Evolutionary conservation across 2,329 filamentous ascomycete species (phyloP), one percentile per base, ranked within the genome.

Genomic region (Didymella segeticola): DNA sequence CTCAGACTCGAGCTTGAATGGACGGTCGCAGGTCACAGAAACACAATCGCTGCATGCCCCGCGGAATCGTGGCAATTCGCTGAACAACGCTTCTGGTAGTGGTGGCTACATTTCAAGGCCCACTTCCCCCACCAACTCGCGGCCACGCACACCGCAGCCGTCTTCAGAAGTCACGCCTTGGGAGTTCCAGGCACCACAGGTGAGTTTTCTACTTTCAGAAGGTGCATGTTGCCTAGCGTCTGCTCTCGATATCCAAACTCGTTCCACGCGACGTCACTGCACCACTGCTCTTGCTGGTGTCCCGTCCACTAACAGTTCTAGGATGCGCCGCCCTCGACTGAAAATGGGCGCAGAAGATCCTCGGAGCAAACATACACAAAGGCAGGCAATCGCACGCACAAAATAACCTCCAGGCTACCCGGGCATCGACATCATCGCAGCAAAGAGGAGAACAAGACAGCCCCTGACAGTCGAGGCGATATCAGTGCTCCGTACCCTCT

Each of bases 121-220:
- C 59, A 83, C 82, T 38, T 96, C 93, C 47, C 91, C 91, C 33
- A 83, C 85, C 46, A 86, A 85, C 26, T 92, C 89, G 23, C 83
- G 91, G 62, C 91, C 93, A 41, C 84, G 89, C 64, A 96, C 91
- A n/a, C 92, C 93, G 11, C 82, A 92, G 45, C 90, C 90, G 34
- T 91, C 90, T 11, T 95, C 91, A 68, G 93, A 98, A 76, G 92
- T 99, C 53, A 95, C 96, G 31, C 95, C 95, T n/a, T 99, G 96
- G 83, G 83, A 96, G 58, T 98, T 95, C 72, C 95, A 98, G 76
- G 91, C 95, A 71, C 84, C 84, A 62, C 85, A 90, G 79, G 88
- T 90, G 75, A 80, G 86, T 67, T 41, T 47, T 14, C n/a, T 57
- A 27, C 26, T 27, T 41, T 49, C 23, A 30, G 36, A 25, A 58